phyloP scores from a whole-genome alignment of 495 filamentous ascomycete genomes.

The Rhypophila decipiens region DNA sequence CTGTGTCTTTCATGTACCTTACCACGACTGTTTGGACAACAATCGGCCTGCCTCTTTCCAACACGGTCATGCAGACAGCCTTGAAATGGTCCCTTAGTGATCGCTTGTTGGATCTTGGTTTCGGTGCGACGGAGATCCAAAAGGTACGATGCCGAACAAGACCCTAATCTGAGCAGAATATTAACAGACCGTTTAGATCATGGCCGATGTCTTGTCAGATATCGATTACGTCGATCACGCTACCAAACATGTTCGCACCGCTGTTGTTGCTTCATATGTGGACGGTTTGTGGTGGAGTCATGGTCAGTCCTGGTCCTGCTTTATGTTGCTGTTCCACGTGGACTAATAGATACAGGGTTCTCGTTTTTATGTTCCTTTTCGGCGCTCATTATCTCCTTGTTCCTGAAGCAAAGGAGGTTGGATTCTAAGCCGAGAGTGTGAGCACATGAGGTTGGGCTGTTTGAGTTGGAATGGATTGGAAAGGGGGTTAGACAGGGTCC shows the following conservation, averaged over 20 bases:
- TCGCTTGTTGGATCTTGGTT: constrained; percentile 19
- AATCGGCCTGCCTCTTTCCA: constrained; percentile 44
- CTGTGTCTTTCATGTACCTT: constrained; percentile 49
- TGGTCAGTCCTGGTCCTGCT: constrained; percentile 10
- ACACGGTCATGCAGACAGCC: constrained; percentile 33
- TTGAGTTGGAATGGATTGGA: too few species aligned
- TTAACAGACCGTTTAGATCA: too few species aligned
- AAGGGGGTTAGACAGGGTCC: too few species aligned
- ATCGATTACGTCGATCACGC: constrained; percentile 47
- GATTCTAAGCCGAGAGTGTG: too few species aligned
- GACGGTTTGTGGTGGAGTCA: constrained; percentile 35
- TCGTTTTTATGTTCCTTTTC: constrained; percentile 16
- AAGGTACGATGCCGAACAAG: too few species aligned
- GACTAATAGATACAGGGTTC: constrained; percentile 7
- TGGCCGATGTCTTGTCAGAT: constrained; percentile 33
- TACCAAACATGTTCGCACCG: constrained; percentile 23
- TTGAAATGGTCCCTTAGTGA: constrained; percentile 16
- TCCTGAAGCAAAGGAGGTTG: constrained; percentile 27
- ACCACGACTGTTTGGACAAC: constrained; percentile 46
- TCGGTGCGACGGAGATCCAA: constrained; percentile 14
- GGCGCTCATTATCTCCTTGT: constrained; percentile 17
- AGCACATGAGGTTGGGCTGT: too few species aligned
- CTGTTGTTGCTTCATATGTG: constrained; percentile 29
- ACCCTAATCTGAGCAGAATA: too few species aligned
- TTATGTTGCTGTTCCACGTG: neutral